Evolutionary conservation across 1,284 basidiomycete genomes (phyloP).

Genomic region (Puccinia novopanici): DNA sequence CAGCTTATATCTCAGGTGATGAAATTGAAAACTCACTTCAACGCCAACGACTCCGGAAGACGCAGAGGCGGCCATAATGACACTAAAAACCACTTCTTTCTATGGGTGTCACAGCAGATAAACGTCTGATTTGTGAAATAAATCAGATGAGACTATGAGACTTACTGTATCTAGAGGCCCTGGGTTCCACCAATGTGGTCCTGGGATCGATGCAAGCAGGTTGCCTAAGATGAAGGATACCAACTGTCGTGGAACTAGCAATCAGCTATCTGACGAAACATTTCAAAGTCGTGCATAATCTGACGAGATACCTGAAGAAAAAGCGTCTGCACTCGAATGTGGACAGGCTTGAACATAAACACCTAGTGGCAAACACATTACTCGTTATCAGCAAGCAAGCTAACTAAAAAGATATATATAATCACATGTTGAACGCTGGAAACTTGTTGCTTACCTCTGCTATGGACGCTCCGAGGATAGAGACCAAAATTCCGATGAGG

Average conservation of each 20-base stretch:
- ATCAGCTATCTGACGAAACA: not conserved
- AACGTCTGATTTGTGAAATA: not conserved
- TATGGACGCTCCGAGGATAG: slow-evolving; percentile 34
- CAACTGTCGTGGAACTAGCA: not conserved
- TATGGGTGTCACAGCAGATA: not conserved
- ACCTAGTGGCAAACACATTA: not conserved
- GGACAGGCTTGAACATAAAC: slow-evolving; percentile 43
- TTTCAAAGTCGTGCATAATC: not conserved
- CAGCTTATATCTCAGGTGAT: too few species aligned
- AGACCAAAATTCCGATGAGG: slow-evolving; percentile 19
- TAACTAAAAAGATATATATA: too few species aligned
- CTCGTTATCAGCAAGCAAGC: slow-evolving; percentile 5
- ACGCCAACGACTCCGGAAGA: slow-evolving; percentile 22
- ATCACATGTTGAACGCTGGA: not conserved
- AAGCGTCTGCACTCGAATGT: slow-evolving; percentile 8
- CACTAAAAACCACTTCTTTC: slow-evolving; percentile 47
- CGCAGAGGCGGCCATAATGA: slow-evolving; percentile 35
- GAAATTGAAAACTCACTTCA: slow-evolving; percentile 35
- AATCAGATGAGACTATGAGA: not conserved
- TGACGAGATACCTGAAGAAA: slow-evolving; percentile 29
- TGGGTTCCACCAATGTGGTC: slow-evolving; percentile 47
- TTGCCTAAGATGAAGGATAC: slow-evolving; percentile 14
- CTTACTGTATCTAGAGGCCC: slow-evolving; percentile 24
- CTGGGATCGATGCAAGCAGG: slow-evolving; percentile 32
- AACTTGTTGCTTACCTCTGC: slow-evolving; percentile 35